A percentile compares a stretch with the other conserved stretches of the same genome.
Evolutionary conservation across 2,329 filamentous ascomycete genomes (phyloP).

Genomic region (Sporothrix variecibatus): DNA sequence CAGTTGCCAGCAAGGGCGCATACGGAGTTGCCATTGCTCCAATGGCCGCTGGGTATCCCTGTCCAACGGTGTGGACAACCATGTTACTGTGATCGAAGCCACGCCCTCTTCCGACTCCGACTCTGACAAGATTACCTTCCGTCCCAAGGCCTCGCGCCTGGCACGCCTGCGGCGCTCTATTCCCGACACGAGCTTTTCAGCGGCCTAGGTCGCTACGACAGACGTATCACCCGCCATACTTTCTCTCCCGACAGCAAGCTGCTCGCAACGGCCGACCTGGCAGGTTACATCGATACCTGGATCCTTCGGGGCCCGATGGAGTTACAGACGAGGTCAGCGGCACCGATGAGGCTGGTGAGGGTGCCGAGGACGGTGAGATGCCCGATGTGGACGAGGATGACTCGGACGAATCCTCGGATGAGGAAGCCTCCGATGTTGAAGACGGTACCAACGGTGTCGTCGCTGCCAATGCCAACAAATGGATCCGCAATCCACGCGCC

Average conservation of each 20-base stretch:
- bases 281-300: conserved; percentile 88
- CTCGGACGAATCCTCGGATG: conserved; percentile 38
- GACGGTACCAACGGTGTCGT: background rate
- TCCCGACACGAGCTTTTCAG: conserved; percentile 60
- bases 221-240: conserved; percentile 69
- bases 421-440: conserved; percentile 44
- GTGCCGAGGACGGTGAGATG: conserved; percentile 29
- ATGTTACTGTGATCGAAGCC: conserved; percentile 51
- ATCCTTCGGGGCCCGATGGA: conserved; percentile 63
- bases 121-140: conserved; percentile 33
- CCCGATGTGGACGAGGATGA: conserved; percentile 38
- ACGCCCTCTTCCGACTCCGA: conserved; percentile 35
- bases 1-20: conserved; percentile 64
- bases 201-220: conserved; percentile 73
- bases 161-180: conserved; percentile 47
- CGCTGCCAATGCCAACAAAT: conserved; percentile 44
- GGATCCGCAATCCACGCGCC: conserved; percentile 73
- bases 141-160: conserved; percentile 54
- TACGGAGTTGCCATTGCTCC: conserved; percentile 68
- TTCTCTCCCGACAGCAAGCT: conserved; percentile 82
- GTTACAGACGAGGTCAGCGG: conserved; percentile 24
- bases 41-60: conserved; percentile 69
- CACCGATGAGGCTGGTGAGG: conserved; percentile 32
- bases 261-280: conserved; percentile 76
- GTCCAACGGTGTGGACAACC: conserved; percentile 29